Conservation (phyloP, 768 basidiomycete species). For the Tulasnella sp. region DNA sequence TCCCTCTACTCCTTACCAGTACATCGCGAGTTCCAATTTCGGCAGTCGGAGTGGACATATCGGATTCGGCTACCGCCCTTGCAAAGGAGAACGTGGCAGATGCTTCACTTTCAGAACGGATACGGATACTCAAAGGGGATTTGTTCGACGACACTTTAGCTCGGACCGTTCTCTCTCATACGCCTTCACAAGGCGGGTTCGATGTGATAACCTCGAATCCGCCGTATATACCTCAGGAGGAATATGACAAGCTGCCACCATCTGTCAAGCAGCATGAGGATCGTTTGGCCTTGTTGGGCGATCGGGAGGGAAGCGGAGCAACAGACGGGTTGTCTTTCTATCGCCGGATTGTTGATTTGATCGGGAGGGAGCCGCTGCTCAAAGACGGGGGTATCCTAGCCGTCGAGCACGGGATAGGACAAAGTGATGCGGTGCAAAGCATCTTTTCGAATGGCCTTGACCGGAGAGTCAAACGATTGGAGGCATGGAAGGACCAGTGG, state of each 20-base stretch:
- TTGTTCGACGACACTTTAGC: conserved; percentile 17
- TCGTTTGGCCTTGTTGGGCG: conserved; percentile 62
- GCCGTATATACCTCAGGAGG: conserved; percentile 65
- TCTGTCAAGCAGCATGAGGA: conserved; percentile 76
- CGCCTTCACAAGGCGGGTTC: conserved; percentile 32
- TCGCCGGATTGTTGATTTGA: conserved; percentile 38
- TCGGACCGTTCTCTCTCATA: not conserved
- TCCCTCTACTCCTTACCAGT: conserved; percentile 72
- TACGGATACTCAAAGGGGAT: conserved; percentile 16
- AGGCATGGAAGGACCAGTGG: conserved; percentile 77
- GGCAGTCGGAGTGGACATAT: conserved; percentile 59
- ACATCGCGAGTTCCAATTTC: conserved; percentile 40
- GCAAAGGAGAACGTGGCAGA: conserved; percentile 34
- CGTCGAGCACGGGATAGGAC: conserved; percentile 68
- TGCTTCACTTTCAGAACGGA: conserved; percentile 18
- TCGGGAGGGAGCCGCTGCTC: conserved; percentile 37
- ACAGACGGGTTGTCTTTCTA: conserved; percentile 55
- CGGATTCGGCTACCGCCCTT: conserved; percentile 42
- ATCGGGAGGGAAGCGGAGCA: not conserved
- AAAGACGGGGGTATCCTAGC: conserved; percentile 45
- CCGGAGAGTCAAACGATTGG: conserved; percentile 37
- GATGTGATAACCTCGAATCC: conserved; percentile 78
- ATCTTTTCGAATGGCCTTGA: conserved; percentile 38
- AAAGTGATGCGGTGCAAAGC: conserved; percentile 48
- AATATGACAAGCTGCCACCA: conserved; percentile 50